Evolutionary conservation across 768 basidiomycete genomes (phyloP).

Genomic region (Tubosaeta sp.): DNA sequence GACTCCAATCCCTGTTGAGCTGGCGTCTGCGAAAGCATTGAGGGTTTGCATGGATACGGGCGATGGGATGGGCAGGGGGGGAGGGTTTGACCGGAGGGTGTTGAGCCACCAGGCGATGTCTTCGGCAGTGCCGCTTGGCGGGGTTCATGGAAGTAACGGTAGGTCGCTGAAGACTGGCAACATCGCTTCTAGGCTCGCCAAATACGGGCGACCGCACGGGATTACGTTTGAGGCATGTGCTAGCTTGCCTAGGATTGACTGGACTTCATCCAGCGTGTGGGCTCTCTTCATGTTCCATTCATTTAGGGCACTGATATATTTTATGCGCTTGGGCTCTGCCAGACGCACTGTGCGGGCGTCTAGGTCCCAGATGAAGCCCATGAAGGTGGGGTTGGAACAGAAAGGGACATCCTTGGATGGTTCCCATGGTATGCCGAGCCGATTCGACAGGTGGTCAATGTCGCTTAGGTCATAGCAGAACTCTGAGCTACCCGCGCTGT

Average conservation of each 20-base stretch:
- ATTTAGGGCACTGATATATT: too few relatives aligned
- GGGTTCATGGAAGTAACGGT: not conserved
- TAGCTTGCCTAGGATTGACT: not conserved
- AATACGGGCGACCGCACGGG: not conserved
- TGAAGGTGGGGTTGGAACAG: not conserved
- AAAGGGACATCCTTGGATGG: constrained; percentile 1
- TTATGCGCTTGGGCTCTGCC: not conserved
- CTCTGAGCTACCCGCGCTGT: too few relatives aligned
- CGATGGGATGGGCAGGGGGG: not conserved
- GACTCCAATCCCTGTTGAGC: not conserved
- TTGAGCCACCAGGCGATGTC: too few relatives aligned
- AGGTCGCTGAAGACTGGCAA: not conserved
- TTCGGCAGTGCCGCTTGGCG: not conserved
- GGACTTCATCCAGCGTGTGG: not conserved
- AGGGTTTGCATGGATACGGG: not conserved
- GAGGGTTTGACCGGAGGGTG: too few relatives aligned
- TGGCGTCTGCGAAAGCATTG: not conserved
- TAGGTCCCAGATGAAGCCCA: not conserved
- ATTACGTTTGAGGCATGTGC: not conserved
- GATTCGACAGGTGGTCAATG: not conserved
- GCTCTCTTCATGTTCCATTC: too few relatives aligned
- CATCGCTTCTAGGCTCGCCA: not conserved
- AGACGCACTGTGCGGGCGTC: not conserved
- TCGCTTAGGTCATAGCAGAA: too few relatives aligned
- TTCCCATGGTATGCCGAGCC: not conserved